Evolutionary conservation across 2,329 filamentous ascomycete genomes (phyloP).

Genomic region (Botrytis byssoidea): DNA sequence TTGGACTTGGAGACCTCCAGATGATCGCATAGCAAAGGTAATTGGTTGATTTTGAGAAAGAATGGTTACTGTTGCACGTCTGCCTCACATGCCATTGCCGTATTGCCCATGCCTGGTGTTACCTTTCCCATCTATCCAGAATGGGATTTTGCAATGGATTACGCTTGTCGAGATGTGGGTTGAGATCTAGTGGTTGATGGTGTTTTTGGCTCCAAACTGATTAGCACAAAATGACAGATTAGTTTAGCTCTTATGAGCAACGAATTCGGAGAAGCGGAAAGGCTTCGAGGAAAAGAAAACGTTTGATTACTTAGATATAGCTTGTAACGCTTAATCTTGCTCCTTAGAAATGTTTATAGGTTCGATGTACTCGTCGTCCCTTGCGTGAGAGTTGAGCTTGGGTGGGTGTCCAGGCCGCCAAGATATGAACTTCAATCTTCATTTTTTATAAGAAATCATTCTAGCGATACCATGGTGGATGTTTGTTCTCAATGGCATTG

Average conservation of each 20-base stretch:
- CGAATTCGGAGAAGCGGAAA: background rate
- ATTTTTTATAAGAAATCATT: background rate
- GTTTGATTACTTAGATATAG: background rate
- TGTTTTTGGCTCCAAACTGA: background rate
- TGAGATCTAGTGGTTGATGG: background rate
- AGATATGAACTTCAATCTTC: too few species aligned
- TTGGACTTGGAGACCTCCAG: background rate
- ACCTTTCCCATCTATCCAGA: background rate
- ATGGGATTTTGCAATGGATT: background rate
- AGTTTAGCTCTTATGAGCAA: background rate
- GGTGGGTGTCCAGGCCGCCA: background rate
- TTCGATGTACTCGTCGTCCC: background rate
- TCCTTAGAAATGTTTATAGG: background rate
- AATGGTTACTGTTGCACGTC: background rate
- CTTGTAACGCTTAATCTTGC: background rate
- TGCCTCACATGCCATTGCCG: background rate
- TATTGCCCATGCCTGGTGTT: background rate
- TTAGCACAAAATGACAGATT: background rate
- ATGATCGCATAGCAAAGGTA: background rate
- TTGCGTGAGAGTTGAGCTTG: background rate
- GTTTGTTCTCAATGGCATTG: background rate
- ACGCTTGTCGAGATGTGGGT: background rate
- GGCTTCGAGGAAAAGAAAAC: background rate
- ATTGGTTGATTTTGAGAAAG: background rate
- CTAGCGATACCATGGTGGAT: background rate